Evolutionary conservation across 768 basidiomycete genomes (phyloP).

Genomic region (Tremella fuciformis): DNA sequence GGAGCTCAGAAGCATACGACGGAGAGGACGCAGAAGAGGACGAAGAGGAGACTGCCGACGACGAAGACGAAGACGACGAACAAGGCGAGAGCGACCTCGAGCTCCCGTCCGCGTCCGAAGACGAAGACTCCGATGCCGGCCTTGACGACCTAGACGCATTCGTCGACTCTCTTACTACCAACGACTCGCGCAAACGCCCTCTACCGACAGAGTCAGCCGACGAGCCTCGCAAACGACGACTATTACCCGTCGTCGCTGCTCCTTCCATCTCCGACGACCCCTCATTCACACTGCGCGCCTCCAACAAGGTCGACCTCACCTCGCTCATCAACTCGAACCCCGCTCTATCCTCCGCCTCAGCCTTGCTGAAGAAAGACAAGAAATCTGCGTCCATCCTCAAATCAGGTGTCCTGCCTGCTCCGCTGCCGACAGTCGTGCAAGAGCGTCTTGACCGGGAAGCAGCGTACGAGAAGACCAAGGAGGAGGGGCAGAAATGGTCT

Average conservation of each 20-base stretch:
- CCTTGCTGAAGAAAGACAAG: constrained; percentile 67
- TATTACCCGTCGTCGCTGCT: constrained; percentile 71
- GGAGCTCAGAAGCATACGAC: no score
- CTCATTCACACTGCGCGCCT: neutral
- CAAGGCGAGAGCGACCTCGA: constrained; percentile 11
- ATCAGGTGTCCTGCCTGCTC: constrained; percentile 68
- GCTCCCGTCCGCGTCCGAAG: constrained; percentile 41
- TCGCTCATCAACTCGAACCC: constrained; percentile 68
- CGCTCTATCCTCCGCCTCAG: constrained; percentile 58
- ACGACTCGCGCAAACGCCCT: constrained; percentile 45
- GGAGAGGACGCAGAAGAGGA: constrained; percentile 21
- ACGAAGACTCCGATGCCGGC: constrained; percentile 49
- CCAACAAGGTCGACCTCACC: constrained; percentile 47
- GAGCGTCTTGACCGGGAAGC: constrained; percentile 89
- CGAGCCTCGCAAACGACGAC: constrained; percentile 60
- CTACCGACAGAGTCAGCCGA: no score
- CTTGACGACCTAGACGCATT: constrained; percentile 70
- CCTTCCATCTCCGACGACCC: constrained; percentile 36
- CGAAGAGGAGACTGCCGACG: constrained; percentile 53
- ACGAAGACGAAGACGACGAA: constrained; percentile 49
- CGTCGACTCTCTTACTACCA: constrained; percentile 65
- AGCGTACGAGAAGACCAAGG: constrained; percentile 88
- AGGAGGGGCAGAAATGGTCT: constrained; percentile 90
- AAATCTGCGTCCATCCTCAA: constrained; percentile 59
- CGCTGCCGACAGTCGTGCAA: constrained; percentile 78